Evolutionary conservation across 352 stramenopile species (phyloP), one percentile per base, ranked within the genome.

Genomic region (Globisporangium emineosum): DNA sequence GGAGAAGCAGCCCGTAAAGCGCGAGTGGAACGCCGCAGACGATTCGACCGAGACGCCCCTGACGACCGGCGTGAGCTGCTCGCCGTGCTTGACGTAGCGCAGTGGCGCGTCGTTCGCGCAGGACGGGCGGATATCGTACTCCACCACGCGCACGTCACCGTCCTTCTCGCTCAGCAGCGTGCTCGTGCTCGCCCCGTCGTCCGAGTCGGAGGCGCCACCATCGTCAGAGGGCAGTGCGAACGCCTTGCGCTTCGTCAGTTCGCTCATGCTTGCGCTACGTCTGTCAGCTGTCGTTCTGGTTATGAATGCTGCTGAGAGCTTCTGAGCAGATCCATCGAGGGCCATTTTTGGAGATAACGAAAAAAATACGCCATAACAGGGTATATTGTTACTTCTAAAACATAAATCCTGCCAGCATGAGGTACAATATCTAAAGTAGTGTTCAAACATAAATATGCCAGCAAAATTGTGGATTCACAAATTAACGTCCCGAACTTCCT

Each of bases 51-150:
- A 29, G 43, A 40, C 37, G 25, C 72, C 67, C 6, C 64, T 54
- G 33, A 70, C 65, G 1, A 57, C 60, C 13, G 69, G 47, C 30
- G 75, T 25, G 33, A 83, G 71, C 51, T 70, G 64, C 30, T 78
- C 76, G 6, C 76, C 67, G 1, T 75, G 69, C 25, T 75, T 72
- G 23, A 88, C 58, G 67, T 90, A 90, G 47, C 77, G 77, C 13
- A 70, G 59, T 43, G 77, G 66, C 4, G 73, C 62, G 30, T 90
- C 81, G 40, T 72, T 65, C 5, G 76, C 75, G 52, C 81, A 90
- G 5, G 81, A 79, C 27, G 81, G 79, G 0, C 81, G 78, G 23
- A 83, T 70, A 57, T 90, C 81, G 62, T 81, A 86, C 63, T 90
- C 81, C 12, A 79, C 73, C 17, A 82, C 73, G 33, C 74, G 76